Conservation (phyloP, 371 early-diverging fungal species). For the Quaeritorhiza haematococci region DNA sequence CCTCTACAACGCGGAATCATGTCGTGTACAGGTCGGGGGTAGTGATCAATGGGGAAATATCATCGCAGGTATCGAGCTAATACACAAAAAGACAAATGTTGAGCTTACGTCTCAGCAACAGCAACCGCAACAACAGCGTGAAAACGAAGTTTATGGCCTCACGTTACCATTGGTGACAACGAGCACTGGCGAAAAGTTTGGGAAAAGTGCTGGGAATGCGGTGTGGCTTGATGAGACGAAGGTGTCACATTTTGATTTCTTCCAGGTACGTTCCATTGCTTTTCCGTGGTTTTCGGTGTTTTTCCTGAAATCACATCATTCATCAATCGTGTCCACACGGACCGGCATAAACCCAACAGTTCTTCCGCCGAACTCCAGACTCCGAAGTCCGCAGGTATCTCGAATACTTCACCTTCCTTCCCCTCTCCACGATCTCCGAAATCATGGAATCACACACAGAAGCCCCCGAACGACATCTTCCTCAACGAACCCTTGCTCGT, state of each 20-base stretch:
- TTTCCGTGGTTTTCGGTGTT: neutral
- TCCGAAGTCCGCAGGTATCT: conserved; percentile 70
- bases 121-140: neutral
- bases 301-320: conserved; percentile 4
- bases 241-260: conserved; percentile 83
- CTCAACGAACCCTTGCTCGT: conserved; percentile 71
- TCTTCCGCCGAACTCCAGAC: conserved; percentile 81
- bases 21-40: conserved; percentile 77
- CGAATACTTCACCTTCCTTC: conserved; percentile 74
- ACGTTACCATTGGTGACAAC: conserved; percentile 87
- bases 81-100: conserved; percentile 50
- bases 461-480: conserved; percentile 57
- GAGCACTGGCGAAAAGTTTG: conserved; percentile 88
- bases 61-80: conserved; percentile 87
- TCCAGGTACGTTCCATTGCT: conserved; percentile 60
- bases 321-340: too few relatives aligned
- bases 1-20: conserved; percentile 60
- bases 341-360: too few relatives aligned
- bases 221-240: conserved; percentile 81
- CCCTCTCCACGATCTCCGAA: conserved; percentile 47
- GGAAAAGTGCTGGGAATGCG: conserved; percentile 93
- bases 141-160: conserved; percentile 64
- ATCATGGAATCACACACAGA: conserved; percentile 61
- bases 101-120: neutral
- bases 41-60: conserved; percentile 98